Percentiles rank a stretch among this genome's conserved stretches.
phyloP scores from a whole-genome alignment of 2,329 filamentous ascomycete genomes.

The Aspergillus udagawae region DNA sequence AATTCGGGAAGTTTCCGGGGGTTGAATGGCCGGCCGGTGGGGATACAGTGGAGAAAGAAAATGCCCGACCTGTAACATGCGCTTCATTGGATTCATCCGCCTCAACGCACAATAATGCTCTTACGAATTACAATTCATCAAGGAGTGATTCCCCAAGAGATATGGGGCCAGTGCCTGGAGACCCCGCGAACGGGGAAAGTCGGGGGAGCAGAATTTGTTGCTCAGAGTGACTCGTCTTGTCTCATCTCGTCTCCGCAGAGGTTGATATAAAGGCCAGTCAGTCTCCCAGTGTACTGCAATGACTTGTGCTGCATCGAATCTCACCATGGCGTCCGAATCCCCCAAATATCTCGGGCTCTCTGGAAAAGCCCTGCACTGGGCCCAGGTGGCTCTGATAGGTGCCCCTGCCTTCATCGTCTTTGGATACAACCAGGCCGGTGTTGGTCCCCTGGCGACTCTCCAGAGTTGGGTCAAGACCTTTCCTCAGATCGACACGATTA shows the following conservation, averaged over 20 bases:
- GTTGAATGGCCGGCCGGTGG: background rate
- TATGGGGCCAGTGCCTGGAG: background rate
- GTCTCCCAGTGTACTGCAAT: background rate
- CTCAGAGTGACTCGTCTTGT: background rate
- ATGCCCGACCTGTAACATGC: background rate
- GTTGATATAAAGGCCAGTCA: background rate
- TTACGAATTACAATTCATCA: background rate
- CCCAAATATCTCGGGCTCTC: background rate
- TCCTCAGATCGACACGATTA: conserved; percentile 50
- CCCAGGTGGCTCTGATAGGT: conserved; percentile 20
- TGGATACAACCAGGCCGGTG: conserved; percentile 25
- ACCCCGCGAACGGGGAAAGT: background rate
- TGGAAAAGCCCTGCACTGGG: conserved; percentile 12
- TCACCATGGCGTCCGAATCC: background rate
- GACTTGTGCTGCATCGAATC: background rate
- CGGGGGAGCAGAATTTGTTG: background rate
- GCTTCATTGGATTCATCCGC: background rate
- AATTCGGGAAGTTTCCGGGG: background rate
- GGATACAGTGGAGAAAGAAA: background rate
- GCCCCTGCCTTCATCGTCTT: conserved; percentile 23
- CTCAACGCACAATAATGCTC: background rate
- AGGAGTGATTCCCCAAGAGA: background rate
- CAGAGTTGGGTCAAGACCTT: conserved; percentile 44
- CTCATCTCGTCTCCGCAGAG: background rate
- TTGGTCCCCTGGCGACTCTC: conserved; percentile 20